Evolutionary conservation across 192 early-diverging fungal species (phyloP), one percentile per base, ranked within the genome.

Genomic region (Diversispora epigaea): DNA sequence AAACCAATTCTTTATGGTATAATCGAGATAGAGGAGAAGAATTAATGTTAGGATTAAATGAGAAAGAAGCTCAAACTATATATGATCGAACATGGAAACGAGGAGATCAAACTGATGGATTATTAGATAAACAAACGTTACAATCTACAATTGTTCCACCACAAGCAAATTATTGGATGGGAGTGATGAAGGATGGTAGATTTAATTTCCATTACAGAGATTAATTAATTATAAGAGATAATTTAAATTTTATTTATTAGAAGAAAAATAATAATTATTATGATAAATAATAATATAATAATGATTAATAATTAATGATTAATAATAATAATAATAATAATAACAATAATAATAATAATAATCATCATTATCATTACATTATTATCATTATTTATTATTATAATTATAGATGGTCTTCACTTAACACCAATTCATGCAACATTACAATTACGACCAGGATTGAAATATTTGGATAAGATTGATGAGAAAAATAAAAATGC

Each of bases 391-490:
- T 32, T n/a, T 55, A 71, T 66, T 71, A 39, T 56, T 58, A 49
- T 54, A 62, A 14, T 43, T 67, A 11, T 71, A 92, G 93, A 86
- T 41, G 93, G 91, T 68, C 82, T 99, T 71, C 97, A 99, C 76
- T 70, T 99, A 68, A 94, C 94, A 6, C 91, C 92, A 3, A 79
- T 99, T 44, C 71, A 79, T 10, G 84, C 89, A 44, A 77, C 89
- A 4, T 83, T 95, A 11, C 96, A 98, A 80, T 80, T 99, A 72
- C 90, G 93, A 1, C 95, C 97, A 10, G 91, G 89, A 22, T 88
- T 99, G 49, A 90, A 89, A 69, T 97, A 99, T 79, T 81, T 97
- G 39, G 95, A 98, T 75, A 90, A 92, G 77, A 94, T 96, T 77
- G 87, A 89, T 41, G 93, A 95, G 57, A 97, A 95, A 76, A 83